phyloP scores from a whole-genome alignment of 2,329 filamentous ascomycete genomes.

The Blumeriella jaapii region DNA sequence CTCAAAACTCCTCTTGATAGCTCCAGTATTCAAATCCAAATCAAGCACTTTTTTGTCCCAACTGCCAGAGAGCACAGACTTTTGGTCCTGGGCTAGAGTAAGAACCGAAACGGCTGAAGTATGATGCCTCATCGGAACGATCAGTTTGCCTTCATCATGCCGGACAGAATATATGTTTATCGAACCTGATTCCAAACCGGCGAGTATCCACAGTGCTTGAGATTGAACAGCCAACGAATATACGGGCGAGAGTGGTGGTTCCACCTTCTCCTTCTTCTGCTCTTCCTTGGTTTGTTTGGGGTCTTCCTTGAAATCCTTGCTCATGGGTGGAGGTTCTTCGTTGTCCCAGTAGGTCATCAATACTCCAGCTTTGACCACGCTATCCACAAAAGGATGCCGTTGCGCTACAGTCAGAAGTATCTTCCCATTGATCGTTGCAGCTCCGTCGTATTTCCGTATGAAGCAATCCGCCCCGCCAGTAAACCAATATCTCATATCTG shows the following conservation, averaged over 20 bases:
- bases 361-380: slow-evolving; percentile 88
- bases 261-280: slow-evolving; percentile 35
- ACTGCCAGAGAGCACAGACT: slow-evolving; percentile 76
- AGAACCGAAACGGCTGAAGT: slow-evolving; percentile 87
- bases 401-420: slow-evolving; percentile 89
- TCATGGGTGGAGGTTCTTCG: slow-evolving; percentile 55
- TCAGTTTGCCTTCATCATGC: slow-evolving; percentile 88
- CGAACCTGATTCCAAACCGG: slow-evolving; percentile 77
- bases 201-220: slow-evolving; percentile 81
- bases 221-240: slow-evolving; percentile 90
- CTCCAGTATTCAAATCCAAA: slow-evolving; percentile 87
- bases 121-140: slow-evolving; percentile 70
- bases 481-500: slow-evolving; percentile 90
- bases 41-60: slow-evolving; percentile 94
- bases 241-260: slow-evolving; percentile 68
- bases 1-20: slow-evolving; percentile 63
- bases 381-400: slow-evolving; percentile 92
- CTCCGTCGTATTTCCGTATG: slow-evolving; percentile 92
- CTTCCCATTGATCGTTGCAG: slow-evolving; percentile 90
- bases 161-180: slow-evolving; percentile 91
- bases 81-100: slow-evolving; percentile 72
- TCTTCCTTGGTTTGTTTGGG: too few relatives aligned
- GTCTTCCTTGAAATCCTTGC: too few relatives aligned
- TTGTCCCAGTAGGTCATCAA: slow-evolving; percentile 98
- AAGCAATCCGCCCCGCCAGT: slow-evolving; percentile 91